phyloP scores from a whole-genome alignment of 345 rosid genomes.

The Brassica cretica region DNA sequence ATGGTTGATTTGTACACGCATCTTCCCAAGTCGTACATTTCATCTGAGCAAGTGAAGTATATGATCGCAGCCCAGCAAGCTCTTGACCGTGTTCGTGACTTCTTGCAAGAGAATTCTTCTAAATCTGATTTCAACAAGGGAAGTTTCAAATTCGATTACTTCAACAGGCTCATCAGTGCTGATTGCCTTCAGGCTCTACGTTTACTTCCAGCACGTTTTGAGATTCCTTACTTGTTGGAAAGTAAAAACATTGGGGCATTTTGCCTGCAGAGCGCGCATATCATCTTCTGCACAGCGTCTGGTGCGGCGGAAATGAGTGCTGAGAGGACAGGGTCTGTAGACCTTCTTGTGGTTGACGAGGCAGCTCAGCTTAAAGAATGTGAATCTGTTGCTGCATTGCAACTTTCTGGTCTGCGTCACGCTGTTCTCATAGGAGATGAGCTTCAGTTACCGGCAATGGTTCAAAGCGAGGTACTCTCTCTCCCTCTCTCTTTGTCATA shows the following conservation, averaged over 20 bases:
- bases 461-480: slow-evolving; percentile 36
- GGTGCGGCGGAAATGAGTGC: slow-evolving; percentile 37
- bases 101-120: not conserved
- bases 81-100: slow-evolving; percentile 6
- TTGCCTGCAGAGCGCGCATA: slow-evolving; percentile 37
- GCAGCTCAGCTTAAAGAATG: slow-evolving; percentile 60
- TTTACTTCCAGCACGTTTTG: not conserved
- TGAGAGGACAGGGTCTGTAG: not conserved
- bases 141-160: not conserved
- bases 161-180: not conserved
- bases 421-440: slow-evolving; percentile 55
- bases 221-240: not conserved
- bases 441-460: slow-evolving; percentile 51
- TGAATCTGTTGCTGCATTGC: slow-evolving; percentile 49
- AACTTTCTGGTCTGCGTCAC: slow-evolving; percentile 42
- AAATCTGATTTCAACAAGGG: slow-evolving; percentile 13
- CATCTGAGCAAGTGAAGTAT: slow-evolving; percentile 16
- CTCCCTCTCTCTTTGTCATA: no score
- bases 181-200: not conserved
- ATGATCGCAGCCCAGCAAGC: slow-evolving; percentile 32
- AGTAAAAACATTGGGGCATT: not conserved
- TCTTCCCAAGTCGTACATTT: slow-evolving; percentile 36
- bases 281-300: slow-evolving; percentile 49
- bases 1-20: slow-evolving; percentile 42
- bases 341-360: slow-evolving; percentile 49